Base-by-base conservation (phyloP, 176 grass and related monocot genomes). In the Juncus effusus region DNA sequence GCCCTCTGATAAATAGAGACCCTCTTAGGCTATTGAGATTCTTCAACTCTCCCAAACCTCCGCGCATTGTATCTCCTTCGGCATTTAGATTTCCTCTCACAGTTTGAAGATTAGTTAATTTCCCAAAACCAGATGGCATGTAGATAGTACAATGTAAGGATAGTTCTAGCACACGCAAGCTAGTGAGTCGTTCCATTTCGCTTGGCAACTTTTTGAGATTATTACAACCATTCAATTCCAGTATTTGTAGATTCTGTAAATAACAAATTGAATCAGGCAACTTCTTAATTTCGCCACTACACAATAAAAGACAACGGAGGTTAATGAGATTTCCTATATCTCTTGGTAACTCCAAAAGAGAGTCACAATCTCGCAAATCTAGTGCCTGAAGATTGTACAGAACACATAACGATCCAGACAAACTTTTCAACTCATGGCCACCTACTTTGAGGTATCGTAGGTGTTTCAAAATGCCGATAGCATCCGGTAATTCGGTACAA, bases 351-450 rank as follows among this genome's bases (percentile, higher is more conserved):
- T 36, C 44, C 4, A 7, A 11, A 39, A 69, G 15, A 69, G 6
- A 28, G 19, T 28, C 5, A 53, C 16, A 51, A 42, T 45, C 14
- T 49, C 40, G 6, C 9, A 55, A 36, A 13, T 69, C 50, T n/a
- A 15, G 38, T 8, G 5, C 53, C 38, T 69, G 36, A 10, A 68
- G 65, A 44, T 68, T 68, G 44, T 52, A 68, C n/a, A 68, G 65
- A 68, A 36, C 35, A 53, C 65, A 69, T 52, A 69, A 37, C 12
- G 65, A 7, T 69, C 53, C 47, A 16, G 65, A 45, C 28, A 69
- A 41, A 4, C 1, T 10, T 67, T 6, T 6, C 0, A 50, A 3
- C 2, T 6, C 0, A 12, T 2, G 8, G 11, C 10, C 0, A 6
- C 0, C 5, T 13, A 69, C 19, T 14, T 45, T 38, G 38, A 69